Percentiles rank a stretch among this genome's conserved stretches.
These are phyloP conservation scores for Penicillium palitans DNA, from an alignment of 2,329 filamentous ascomycete genomes.

Conservation along the genomic window DNA sequence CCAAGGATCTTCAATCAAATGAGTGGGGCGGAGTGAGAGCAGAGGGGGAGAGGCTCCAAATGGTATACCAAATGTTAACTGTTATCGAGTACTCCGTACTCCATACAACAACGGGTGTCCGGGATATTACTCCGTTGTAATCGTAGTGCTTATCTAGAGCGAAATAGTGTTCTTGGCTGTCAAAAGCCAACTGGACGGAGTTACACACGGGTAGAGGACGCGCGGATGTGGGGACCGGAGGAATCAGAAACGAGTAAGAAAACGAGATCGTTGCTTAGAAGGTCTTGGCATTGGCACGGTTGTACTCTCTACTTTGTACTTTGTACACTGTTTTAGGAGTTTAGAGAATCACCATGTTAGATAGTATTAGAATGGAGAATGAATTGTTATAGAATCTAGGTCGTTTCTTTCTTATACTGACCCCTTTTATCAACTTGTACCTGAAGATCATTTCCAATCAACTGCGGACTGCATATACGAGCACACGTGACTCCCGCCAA, in stretches of 20 bases:
- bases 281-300: constrained; percentile 20
- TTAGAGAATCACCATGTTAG: neutral
- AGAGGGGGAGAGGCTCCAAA: neutral
- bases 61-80: neutral
- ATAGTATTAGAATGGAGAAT: neutral
- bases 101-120: neutral
- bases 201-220: constrained; percentile 15
- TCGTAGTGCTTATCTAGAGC: neutral
- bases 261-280: neutral
- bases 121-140: neutral
- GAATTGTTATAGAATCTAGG: neutral
- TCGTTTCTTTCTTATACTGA: neutral
- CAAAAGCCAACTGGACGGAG: neutral
- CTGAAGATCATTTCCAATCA: neutral
- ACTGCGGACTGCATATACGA: neutral
- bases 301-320: neutral
- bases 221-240: constrained; percentile 25
- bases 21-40: neutral
- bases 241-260: constrained; percentile 15
- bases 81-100: no score
- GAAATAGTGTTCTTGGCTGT: constrained; percentile 3
- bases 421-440: neutral
- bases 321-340: neutral
- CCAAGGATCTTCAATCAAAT: neutral
- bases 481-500: constrained; percentile 2